Evolutionary conservation across 73 alveolate genomes (phyloP).

Genomic region (Loxodes magnus): DNA sequence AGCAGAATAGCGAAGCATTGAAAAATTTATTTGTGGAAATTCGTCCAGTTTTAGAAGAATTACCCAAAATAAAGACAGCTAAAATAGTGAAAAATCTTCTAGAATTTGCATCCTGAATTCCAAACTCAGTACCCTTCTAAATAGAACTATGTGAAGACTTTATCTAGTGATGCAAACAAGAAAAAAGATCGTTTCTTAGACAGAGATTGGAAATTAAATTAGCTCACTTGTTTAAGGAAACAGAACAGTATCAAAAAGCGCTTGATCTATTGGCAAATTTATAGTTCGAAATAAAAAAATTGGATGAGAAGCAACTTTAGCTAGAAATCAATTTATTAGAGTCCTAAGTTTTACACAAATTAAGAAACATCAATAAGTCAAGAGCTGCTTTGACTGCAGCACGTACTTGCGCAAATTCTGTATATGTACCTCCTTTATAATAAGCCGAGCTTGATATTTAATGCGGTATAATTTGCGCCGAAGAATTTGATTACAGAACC

Average conservation of each 20-base stretch:
- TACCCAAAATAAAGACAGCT: constrained; percentile 54
- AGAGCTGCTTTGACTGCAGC: constrained; percentile 74
- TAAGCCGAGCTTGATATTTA: constrained; percentile 80
- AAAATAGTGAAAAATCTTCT: constrained; percentile 39
- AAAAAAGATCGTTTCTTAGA: constrained; percentile 36
- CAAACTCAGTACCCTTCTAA: constrained; percentile 13
- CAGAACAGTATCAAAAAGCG: constrained; percentile 18
- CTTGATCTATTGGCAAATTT: constrained; percentile 19
- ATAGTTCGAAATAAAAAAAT: constrained; percentile 29
- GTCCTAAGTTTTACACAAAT: constrained; percentile 35
- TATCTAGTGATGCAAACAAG: constrained; percentile 43
- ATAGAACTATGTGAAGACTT: constrained; percentile 32
- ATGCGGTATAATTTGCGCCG: constrained; percentile 65
- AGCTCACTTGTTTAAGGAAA: constrained; percentile 26
- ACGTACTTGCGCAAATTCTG: constrained; percentile 57
- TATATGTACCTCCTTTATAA: constrained; percentile 55
- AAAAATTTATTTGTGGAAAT: constrained; percentile 12
- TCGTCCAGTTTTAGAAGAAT: constrained; percentile 28
- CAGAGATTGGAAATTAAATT: constrained; percentile 43
- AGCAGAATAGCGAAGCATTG: constrained; percentile 14
- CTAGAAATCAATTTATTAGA: constrained; percentile 37
- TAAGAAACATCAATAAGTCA: constrained; percentile 32
- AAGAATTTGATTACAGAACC: constrained; percentile 68
- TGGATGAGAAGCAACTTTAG: constrained; percentile 37
- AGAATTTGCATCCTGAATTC: constrained; percentile 26